Evolutionary conservation across 371 early-diverging fungal genomes (phyloP).

Genomic region (Rhizopus delemar): DNA sequence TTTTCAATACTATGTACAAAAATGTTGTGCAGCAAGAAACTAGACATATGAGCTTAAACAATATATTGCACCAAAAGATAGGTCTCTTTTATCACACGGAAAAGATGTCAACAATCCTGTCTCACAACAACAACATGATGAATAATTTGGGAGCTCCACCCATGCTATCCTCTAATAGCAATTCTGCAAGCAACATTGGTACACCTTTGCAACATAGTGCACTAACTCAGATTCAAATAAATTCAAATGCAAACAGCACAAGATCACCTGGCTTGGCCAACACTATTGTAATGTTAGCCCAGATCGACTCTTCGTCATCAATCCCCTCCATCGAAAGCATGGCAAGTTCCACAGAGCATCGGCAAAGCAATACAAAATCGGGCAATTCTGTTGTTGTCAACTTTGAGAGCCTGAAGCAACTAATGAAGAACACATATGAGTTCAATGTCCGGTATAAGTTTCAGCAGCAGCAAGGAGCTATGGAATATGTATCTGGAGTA

Average conservation of each 20-base stretch:
- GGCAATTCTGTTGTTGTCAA: conserved; percentile 6
- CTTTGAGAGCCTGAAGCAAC: conserved; percentile 22
- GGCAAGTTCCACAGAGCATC: not conserved
- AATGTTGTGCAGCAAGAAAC: conserved; percentile 38
- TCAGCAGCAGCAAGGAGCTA: not conserved
- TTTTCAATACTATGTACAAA: conserved; percentile 45
- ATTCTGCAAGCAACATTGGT: not conserved
- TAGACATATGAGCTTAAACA: conserved; percentile 54
- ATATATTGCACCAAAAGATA: conserved; percentile 70
- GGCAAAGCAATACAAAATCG: not conserved
- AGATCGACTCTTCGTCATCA: conserved; percentile 26
- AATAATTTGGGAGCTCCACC: not conserved
- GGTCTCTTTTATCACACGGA: conserved; percentile 66
- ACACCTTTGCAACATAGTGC: conserved; percentile 16
- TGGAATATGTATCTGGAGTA: not conserved
- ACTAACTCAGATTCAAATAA: conserved; percentile 8
- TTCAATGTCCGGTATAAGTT: conserved; percentile 11
- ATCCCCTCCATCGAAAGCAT: conserved; percentile 14
- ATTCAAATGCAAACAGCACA: conserved; percentile 7
- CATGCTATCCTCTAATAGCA: not conserved
- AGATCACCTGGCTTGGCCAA: conserved; percentile 26
- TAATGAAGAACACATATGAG: conserved; percentile 24
- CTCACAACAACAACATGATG: conserved; percentile 1
- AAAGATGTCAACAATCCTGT: conserved; percentile 27
- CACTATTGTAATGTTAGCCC: conserved; percentile 25